Base-by-base conservation (phyloP, 2,329 filamentous ascomycete genomes). In the Colletotrichum navitas region DNA sequence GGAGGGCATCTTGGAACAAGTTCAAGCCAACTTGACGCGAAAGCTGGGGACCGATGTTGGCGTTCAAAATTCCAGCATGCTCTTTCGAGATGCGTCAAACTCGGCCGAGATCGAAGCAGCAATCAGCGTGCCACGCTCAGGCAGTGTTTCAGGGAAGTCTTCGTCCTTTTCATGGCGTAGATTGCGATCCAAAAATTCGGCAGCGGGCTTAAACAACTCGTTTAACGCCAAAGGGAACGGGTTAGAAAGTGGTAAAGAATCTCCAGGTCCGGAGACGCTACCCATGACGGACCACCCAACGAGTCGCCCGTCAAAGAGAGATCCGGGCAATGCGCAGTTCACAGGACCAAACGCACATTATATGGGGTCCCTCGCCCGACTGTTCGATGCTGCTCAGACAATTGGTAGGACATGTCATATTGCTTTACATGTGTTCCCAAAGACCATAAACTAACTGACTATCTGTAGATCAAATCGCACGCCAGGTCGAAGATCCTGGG, bases 21-120 rank as follows among this genome's bases (percentile, higher is more conserved):
- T 95, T 0, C 95, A 98, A 80, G 83, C 86, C 0, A 86, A 88
- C 4, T 84, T 98, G 52, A 84, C 89, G 6, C 95, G 97, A 79
- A 97, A 94, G 78, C 88, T 99, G 5, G 95, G 96, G n/a, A 94
- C 87, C 77, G 96, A 99, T 75, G 96, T 99, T 14, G 96, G 96
- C 14, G 90, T 95, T 2, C 91, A 95, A 69, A 90, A 92, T 6
- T 88, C 92, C 2, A 86, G 88, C n/a, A 82, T 87, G 0, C 84
- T 97, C 60, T 97, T 97, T 83, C 94, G 91, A 78, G 92, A 94
- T 61, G 89, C 90, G 6, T 85, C 83, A 8, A 83, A 78, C 4
- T 80, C 79, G 6, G 80, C 83, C 8, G 89, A 91, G 4, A 83
- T 83, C 49, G 81, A 85, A 26, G 74, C 80, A 1, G 74, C 80